Evolutionary conservation across 495 filamentous ascomycete species (phyloP).

Genomic region (Letharia lupina): DNA sequence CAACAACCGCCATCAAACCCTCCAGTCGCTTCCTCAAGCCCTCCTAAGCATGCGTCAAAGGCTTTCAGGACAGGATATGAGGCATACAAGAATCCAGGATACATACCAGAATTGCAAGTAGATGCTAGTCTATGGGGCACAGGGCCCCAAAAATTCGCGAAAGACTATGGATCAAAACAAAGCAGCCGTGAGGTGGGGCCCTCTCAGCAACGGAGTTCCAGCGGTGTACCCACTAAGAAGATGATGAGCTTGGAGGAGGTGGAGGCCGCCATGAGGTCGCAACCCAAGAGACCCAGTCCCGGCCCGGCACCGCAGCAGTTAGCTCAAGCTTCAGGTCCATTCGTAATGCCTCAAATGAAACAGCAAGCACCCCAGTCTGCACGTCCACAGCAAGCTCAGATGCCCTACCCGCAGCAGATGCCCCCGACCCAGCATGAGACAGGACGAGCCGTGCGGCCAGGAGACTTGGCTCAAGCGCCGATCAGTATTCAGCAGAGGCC

Average conservation of each 20-base stretch:
- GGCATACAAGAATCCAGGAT: constrained; percentile 67
- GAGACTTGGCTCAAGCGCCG: constrained; percentile 2
- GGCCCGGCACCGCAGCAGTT: constrained; percentile 31
- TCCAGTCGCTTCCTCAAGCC: constrained; percentile 28
- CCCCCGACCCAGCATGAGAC: neutral
- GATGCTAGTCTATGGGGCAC: constrained; percentile 90
- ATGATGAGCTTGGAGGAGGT: constrained; percentile 97
- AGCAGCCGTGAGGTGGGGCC: constrained; percentile 20
- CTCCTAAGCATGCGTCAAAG: constrained; percentile 42
- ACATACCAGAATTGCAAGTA: constrained; percentile 77
- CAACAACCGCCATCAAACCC: constrained; percentile 47
- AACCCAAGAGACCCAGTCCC: constrained; percentile 43
- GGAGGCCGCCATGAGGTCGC: constrained; percentile 80
- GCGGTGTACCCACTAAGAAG: constrained; percentile 49
- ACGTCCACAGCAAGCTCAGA: neutral
- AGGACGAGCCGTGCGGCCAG: neutral
- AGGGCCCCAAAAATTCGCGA: constrained; percentile 49
- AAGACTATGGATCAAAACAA: constrained; percentile 27
- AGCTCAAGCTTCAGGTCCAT: constrained; percentile 18
- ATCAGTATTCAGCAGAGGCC: constrained; percentile 15
- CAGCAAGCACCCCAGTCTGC: constrained; percentile 19
- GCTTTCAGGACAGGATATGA: constrained; percentile 76
- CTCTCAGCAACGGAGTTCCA: constrained; percentile 21
- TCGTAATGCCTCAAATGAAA: constrained; percentile 17
- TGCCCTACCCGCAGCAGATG: constrained; percentile 5